Evolutionary conservation across 2,329 filamentous ascomycete species (phyloP).

Genomic region (Ophiosphaerella narmari): DNA sequence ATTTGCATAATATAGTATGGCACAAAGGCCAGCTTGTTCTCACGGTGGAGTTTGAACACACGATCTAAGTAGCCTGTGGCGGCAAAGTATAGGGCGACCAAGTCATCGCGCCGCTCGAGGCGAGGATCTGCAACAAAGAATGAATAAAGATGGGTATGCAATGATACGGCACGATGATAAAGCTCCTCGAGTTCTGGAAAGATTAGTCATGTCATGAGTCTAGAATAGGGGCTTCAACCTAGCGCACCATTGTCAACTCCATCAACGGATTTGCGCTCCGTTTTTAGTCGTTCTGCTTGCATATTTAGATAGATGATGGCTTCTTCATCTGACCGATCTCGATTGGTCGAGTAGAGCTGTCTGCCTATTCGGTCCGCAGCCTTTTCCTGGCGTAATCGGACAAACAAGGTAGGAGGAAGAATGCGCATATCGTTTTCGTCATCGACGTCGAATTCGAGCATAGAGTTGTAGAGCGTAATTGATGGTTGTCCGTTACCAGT

Average conservation of each 20-base stretch:
- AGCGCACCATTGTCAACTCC: conserved; percentile 40
- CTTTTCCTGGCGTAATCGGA: conserved; percentile 45
- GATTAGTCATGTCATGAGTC: conserved; percentile 48
- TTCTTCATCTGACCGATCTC: conserved; percentile 35
- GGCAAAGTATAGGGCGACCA: conserved; percentile 76
- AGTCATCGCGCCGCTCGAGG: conserved; percentile 62
- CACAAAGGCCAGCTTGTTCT: conserved; percentile 66
- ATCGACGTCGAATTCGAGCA: conserved; percentile 53
- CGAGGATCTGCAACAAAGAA: conserved; percentile 80
- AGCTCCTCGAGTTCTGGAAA: conserved; percentile 55
- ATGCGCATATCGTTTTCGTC: conserved; percentile 45
- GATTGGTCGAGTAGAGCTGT: conserved; percentile 42
- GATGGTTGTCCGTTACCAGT: conserved; percentile 83
- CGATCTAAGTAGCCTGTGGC: conserved; percentile 70
- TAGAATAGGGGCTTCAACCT: background rate
- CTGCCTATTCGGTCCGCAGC: conserved; percentile 46
- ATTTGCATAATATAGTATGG: conserved; percentile 83
- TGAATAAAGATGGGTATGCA: conserved; percentile 77
- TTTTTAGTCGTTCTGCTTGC: conserved; percentile 42
- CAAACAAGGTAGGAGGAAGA: conserved; percentile 41
- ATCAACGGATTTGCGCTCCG: conserved; percentile 40
- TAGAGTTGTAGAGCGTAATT: conserved; percentile 78
- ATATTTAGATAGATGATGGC: conserved; percentile 42
- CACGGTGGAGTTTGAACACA: conserved; percentile 57
- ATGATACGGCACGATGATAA: conserved; percentile 71